Evolutionary conservation across 2,329 filamentous ascomycete genomes (phyloP), one percentile per base, ranked within the genome.

Genomic region (Fusarium drepaniforme): DNA sequence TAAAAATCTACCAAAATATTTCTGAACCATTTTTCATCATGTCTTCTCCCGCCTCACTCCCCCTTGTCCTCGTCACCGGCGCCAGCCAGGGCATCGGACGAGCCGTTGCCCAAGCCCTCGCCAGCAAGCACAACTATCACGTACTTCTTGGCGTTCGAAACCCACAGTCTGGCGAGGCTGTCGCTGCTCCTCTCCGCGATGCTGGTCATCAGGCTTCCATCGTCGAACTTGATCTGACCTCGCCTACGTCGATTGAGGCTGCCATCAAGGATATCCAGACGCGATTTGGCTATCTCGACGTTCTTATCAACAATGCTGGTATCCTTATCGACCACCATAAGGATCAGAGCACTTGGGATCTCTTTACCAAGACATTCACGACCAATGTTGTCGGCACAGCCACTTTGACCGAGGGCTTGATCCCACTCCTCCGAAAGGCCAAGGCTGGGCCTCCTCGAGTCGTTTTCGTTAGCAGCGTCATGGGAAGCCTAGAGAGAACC

Each of bases 381-480:
- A 80, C 81, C 6, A 88, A 88, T 30, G 77, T 82, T 13, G 65
- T 82, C 7, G 82, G 82, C 12, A 70, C 78, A 5, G 83, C 77
- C 0, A 66, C 68, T 8, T 30, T 84, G 1, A 82, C 79, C 0
- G 75, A 81, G 2, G 75, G 67, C 0, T 66, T 82, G 1, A 40
- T 80, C 3, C 82, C 83, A 0, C 77, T 84, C 13, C 72, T 84
- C 0, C 75, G 57, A 16, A 77, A 72, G 38, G 72, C 81, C 2
- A 68, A 75, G 33, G 40, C 65, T 1, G 66, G 71, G 0, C 78
- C 78, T 1, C 82, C 84, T 4, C 82, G 84, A 2, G 66, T 86
- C 7, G 75, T 87, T 0, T 86, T 85, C 60, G 81, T 86, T 1
- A 82, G 81, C 0, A 83, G 81, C 23, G 62, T 72, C 4, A 80